Conservation (phyloP, 2,329 filamentous ascomycete genomes). For the Raffaelea deltoideospora region DNA sequence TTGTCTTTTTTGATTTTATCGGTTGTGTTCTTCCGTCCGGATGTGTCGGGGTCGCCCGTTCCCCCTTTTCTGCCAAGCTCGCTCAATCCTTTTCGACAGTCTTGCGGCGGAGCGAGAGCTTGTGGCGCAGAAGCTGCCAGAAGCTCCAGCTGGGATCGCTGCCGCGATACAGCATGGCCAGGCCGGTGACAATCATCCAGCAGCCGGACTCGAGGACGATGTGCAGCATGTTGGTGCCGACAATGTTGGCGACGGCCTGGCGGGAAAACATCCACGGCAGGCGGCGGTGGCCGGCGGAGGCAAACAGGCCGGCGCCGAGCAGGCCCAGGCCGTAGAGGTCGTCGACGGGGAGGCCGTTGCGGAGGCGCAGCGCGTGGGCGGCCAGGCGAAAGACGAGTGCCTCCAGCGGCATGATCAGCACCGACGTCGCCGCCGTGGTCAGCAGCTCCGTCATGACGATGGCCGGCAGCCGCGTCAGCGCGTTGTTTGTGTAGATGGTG, state of each 20-base stretch:
- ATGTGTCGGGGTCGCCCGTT: too few relatives aligned
- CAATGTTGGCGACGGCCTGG: slow-evolving; percentile 27
- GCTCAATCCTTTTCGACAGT: too few relatives aligned
- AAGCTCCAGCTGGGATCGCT: slow-evolving; percentile 6
- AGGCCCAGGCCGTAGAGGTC: slow-evolving; percentile 24
- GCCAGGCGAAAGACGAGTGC: slow-evolving; percentile 27
- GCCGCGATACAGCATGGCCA: slow-evolving; percentile 11
- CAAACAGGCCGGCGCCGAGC: slow-evolving; percentile 18
- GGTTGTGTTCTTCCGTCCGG: too few relatives aligned
- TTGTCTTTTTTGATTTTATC: too few relatives aligned
- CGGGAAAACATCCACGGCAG: slow-evolving; percentile 18
- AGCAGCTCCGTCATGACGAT: slow-evolving; percentile 31
- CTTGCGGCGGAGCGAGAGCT: too few relatives aligned
- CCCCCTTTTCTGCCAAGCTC: too few relatives aligned
- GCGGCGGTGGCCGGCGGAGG: slow-evolving; percentile 5
- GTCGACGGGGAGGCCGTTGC: slow-evolving; percentile 19
- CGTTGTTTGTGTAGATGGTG: slow-evolving; percentile 20
- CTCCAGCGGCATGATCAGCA: slow-evolving; percentile 31
- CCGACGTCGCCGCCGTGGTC: slow-evolving; percentile 24
- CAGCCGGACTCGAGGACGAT: slow-evolving; percentile 27
- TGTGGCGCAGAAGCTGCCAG: slow-evolving; percentile 9
- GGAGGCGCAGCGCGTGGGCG: slow-evolving; percentile 25
- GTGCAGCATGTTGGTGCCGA: slow-evolving; percentile 29
- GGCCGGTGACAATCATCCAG: slow-evolving; percentile 26
- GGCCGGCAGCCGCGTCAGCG: slow-evolving; percentile 34